Conservation (phyloP, 2,329 filamentous ascomycete species). For the Alternaria ventricosa region DNA sequence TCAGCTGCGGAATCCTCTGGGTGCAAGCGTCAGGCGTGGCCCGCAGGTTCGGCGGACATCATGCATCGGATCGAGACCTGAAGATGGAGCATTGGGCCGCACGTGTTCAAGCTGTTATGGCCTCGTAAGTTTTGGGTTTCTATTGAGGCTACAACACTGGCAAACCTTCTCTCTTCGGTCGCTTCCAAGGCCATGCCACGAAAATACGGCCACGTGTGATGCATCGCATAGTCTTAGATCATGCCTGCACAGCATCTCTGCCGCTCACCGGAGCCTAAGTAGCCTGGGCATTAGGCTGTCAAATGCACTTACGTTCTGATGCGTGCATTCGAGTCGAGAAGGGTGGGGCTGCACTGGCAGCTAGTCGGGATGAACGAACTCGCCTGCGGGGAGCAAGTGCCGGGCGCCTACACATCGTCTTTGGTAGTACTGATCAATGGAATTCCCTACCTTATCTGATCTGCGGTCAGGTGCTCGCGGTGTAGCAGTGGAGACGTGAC, state of each 20-base stretch:
- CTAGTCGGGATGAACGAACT: background rate
- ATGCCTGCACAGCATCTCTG: background rate
- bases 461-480: background rate
- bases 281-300: background rate
- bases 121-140: background rate
- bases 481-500: background rate
- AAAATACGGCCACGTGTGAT: background rate
- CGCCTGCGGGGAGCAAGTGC: slow-evolving; percentile 6
- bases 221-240: background rate
- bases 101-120: background rate
- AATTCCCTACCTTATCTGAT: background rate
- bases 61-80: background rate
- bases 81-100: background rate
- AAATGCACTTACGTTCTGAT: background rate
- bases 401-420: slow-evolving; percentile 4
- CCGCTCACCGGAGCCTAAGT: background rate
- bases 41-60: background rate
- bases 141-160: background rate
- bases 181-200: background rate
- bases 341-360: slow-evolving; percentile 5
- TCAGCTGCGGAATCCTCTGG: background rate
- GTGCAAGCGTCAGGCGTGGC: background rate
- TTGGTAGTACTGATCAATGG: background rate
- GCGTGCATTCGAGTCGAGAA: background rate
- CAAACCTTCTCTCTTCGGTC: background rate